Base-by-base conservation (phyloP, 2,329 filamentous ascomycete genomes). In the Talaromyces rugulosus region DNA sequence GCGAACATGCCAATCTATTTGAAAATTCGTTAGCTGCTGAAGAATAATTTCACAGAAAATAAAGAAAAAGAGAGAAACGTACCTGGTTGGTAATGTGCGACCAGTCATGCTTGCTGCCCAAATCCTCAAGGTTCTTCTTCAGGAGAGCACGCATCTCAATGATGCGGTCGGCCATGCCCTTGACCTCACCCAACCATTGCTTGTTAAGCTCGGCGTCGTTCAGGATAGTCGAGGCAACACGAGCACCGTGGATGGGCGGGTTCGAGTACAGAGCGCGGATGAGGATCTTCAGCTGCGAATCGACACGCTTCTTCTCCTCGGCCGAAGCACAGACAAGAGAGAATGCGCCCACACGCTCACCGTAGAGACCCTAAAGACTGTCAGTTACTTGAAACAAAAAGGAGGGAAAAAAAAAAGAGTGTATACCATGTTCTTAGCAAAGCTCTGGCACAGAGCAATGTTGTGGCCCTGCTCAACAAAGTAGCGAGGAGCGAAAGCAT, bases 101-200 rank as follows among this genome's bases (percentile, higher is more conserved):
- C 95, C 95, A 99, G 83, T 98, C 91, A 80, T 96, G 92, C 85
- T 92, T 92, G 83, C 90, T 95, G 75, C 94, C 94, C 65, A 97
- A 87, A 80, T 90, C 89, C 86, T 97, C 91, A 61, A 99, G 88
- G 83, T 98, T 96, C 71, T 92, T 86, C 86, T 95, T 96, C 75
- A 99, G 88, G 60, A 96, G 87, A 65, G 91, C 88, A 71, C 95
- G 91, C 95, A 99, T 99, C 78, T 88, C 91, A 80, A 99, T 98
- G 84, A 99, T 99, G 75, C 95, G 93, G 81, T 97, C 92, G 66
- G 95, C 95, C 95, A 99, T 99, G 71, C 85, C 91, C 89, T 98
- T 96, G 80, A 99, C 92, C 82, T 99, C 95, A 63, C 83, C 87
- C 59, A 97, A 87, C 95, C 95, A 99, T 82, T 98, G 92, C 81